Evolutionary conservation across 306 rosid species (phyloP).

Genomic region (Cotoneaster glaucophyllus): DNA sequence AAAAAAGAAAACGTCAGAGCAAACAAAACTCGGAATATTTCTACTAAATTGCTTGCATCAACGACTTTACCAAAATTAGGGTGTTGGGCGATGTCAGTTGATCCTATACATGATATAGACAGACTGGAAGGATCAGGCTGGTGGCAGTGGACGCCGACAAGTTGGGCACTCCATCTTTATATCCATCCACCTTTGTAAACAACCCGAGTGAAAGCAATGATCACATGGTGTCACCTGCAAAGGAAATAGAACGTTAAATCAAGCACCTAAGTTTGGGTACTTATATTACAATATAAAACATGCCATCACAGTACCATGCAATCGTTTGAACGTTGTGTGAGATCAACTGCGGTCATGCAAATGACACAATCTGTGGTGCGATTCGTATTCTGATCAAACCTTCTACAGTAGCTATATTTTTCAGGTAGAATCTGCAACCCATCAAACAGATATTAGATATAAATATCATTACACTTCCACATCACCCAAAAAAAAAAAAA

Average conservation of each 20-base stretch:
- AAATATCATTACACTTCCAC: neutral
- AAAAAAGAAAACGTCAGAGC: constrained; percentile 7
- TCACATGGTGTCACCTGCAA: constrained; percentile 93
- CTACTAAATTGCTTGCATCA: constrained; percentile 7
- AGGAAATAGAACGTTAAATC: constrained; percentile 17
- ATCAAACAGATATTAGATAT: constrained; percentile 16
- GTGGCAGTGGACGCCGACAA: constrained; percentile 90
- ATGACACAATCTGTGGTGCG: constrained; percentile 82
- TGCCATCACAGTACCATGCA: constrained; percentile 62
- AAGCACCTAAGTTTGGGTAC: constrained; percentile 1
- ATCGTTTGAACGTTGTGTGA: constrained; percentile 57
- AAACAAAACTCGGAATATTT: neutral
- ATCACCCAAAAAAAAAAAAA: neutral
- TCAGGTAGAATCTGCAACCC: constrained; percentile 82
- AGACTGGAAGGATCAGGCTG: constrained; percentile 45
- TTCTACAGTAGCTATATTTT: constrained; percentile 80
- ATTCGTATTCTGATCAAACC: constrained; percentile 55
- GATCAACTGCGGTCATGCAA: constrained; percentile 85
- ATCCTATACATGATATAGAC: constrained; percentile 45
- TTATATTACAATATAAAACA: neutral
- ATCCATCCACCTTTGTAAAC: constrained; percentile 99
- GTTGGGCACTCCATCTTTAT: constrained; percentile 99
- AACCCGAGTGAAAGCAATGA: constrained; percentile 94
- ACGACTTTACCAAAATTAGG: constrained; percentile 40
- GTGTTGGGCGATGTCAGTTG: constrained; percentile 45